These are phyloP conservation scores for Camelina neglecta DNA, from an alignment of 345 rosid species.

Conservation along the genomic window DNA sequence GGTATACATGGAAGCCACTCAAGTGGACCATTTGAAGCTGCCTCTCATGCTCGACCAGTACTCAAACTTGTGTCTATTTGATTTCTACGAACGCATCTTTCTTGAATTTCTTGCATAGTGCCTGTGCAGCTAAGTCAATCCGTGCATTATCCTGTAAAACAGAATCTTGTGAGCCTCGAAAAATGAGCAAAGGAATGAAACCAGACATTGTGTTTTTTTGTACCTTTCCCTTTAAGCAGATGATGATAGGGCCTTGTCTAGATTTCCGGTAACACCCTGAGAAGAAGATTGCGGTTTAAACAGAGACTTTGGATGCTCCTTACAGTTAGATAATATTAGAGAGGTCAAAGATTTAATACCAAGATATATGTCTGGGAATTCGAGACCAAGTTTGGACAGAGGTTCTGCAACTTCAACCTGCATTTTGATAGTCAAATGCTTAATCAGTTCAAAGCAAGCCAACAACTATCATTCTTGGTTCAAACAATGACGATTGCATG, in stretches of 20 bases:
- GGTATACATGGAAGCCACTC: constrained; percentile 4
- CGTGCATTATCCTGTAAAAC: constrained; percentile 59
- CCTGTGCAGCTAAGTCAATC: constrained; percentile 59
- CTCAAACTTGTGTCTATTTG: constrained; percentile 33
- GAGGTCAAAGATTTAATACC: constrained; percentile 52
- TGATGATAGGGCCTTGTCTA: constrained; percentile 64
- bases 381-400: constrained; percentile 78
- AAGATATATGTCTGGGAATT: constrained; percentile 82
- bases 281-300: constrained; percentile 37
- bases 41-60: constrained; percentile 18
- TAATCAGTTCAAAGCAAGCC: background rate
- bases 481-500: background rate
- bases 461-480: constrained; percentile 4
- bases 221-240: constrained; percentile 86
- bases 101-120: constrained; percentile 62
- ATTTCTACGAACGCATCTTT: constrained; percentile 54
- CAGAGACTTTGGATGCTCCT: constrained; percentile 7
- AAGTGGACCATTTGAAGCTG: constrained; percentile 17
- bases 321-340: background rate
- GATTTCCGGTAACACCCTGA: constrained; percentile 82
- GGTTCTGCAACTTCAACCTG: constrained; percentile 90
- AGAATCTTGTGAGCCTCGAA: constrained; percentile 1
- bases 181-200: constrained; percentile 7
- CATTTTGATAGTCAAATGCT: constrained; percentile 25
- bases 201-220: constrained; percentile 10